phyloP scores from a whole-genome alignment of 2,329 filamentous ascomycete genomes.

The Ascochyta clinopodiicola region DNA sequence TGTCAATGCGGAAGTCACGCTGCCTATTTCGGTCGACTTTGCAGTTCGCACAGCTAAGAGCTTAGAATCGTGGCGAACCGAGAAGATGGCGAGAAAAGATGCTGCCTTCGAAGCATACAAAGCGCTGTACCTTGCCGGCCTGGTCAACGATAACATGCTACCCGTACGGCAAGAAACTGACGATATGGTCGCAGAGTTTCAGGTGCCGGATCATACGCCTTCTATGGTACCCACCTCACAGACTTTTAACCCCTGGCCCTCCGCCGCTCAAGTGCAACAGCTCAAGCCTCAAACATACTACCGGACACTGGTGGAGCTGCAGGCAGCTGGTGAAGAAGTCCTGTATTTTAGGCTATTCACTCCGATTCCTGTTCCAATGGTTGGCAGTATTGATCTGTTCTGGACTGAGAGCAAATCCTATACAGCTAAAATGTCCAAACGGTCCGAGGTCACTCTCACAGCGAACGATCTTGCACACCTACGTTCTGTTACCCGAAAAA shows the following conservation, averaged over 20 bases:
- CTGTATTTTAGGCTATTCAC: conserved; percentile 32
- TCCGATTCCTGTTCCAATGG: conserved; percentile 26
- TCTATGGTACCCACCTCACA: conserved; percentile 33
- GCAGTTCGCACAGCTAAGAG: conserved; percentile 64
- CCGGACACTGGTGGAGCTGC: conserved; percentile 27
- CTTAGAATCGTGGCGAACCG: conserved; percentile 67
- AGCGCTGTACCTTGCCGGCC: conserved; percentile 69
- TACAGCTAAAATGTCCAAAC: conserved; percentile 21
- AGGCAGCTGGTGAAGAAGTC: conserved; percentile 16
- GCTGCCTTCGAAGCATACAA: conserved; percentile 82
- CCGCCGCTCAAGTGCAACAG: conserved; percentile 22
- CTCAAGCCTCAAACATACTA: conserved; percentile 25
- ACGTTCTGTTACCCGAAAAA: conserved; percentile 32
- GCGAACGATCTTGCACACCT: conserved; percentile 27
- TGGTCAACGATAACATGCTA: conserved; percentile 80
- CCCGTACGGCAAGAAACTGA: conserved; percentile 57
- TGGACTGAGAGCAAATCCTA: conserved; percentile 43
- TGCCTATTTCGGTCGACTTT: conserved; percentile 74
- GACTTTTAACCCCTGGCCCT: conserved; percentile 42
- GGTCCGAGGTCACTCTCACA: conserved; percentile 15
- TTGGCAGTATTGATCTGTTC: conserved; percentile 31
- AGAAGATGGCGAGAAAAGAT: conserved; percentile 77
- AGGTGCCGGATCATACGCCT: conserved; percentile 34
- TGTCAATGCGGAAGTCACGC: conserved; percentile 66
- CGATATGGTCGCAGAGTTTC: conserved; percentile 27